Conservation (phyloP, 805 yeast genomes). For the Myxozyma geophila region DNA sequence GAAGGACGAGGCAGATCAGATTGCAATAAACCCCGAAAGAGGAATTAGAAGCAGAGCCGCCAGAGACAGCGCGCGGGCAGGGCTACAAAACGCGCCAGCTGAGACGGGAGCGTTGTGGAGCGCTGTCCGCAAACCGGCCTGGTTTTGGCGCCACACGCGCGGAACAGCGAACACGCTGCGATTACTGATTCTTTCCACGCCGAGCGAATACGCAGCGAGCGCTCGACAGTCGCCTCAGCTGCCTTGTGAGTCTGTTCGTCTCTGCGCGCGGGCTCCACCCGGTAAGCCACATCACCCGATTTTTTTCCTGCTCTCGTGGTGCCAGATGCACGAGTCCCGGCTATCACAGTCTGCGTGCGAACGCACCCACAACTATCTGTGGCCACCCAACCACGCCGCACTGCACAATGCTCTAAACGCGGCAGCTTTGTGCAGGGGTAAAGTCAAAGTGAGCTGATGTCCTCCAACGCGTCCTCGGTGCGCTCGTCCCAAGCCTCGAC, state of each 20-base stretch:
- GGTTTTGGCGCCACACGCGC: no score
- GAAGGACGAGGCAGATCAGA: neutral
- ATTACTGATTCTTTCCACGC: no score
- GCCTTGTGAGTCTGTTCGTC: neutral
- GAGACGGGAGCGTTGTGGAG: no score
- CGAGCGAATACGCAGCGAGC: no score
- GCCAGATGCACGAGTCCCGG: neutral
- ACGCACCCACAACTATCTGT: no score
- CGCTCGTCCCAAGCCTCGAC: neutral
- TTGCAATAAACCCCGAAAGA: neutral
- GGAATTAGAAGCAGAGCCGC: no score
- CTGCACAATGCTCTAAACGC: neutral
- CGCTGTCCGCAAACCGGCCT: no score
- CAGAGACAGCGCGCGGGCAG: no score
- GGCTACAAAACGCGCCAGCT: no score
- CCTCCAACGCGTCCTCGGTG: neutral
- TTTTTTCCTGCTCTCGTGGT: neutral
- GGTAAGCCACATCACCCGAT: constrained; percentile 11
- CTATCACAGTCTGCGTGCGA: no score
- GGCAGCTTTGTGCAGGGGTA: constrained; percentile 1
- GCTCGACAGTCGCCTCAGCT: no score
- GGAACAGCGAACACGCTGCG: no score
- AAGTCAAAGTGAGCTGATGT: constrained; percentile 20
- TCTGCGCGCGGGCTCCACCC: neutral
- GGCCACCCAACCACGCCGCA: constrained; percentile 6